A percentile compares a stretch with the other conserved stretches of the same genome.
Evolutionary conservation across 768 basidiomycete genomes (phyloP).

Genomic region (Lentinus tigrinus): DNA sequence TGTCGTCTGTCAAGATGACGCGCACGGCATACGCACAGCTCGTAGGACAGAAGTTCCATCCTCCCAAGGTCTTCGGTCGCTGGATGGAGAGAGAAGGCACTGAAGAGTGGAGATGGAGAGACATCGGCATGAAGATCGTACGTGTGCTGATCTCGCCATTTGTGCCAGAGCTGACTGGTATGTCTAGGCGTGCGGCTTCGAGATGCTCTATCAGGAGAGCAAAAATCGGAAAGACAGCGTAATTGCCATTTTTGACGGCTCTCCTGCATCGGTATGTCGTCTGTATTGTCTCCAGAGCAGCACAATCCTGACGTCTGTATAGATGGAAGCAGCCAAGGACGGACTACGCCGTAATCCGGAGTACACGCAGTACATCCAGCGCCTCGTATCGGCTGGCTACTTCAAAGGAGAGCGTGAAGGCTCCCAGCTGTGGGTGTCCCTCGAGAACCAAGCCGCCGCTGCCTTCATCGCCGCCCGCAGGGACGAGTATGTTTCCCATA

Average conservation of each 20-base stretch:
- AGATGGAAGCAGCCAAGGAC: conserved; percentile 70
- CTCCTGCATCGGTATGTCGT: conserved; percentile 46
- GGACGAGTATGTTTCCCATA: conserved; percentile 57
- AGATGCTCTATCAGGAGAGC: conserved; percentile 91
- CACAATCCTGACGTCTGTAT: neutral
- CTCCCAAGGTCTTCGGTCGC: conserved; percentile 84
- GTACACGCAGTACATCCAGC: conserved; percentile 69
- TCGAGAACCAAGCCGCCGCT: conserved; percentile 69
- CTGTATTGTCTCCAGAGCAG: conserved; percentile 23
- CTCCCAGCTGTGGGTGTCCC: conserved; percentile 69
- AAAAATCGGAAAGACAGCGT: conserved; percentile 51
- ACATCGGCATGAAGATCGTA: conserved; percentile 93
- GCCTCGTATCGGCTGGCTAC: conserved; percentile 63
- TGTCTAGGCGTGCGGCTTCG: conserved; percentile 85
- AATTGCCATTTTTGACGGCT: conserved; percentile 31
- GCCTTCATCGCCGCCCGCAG: conserved; percentile 63
- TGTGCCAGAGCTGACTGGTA: neutral
- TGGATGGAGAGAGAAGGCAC: conserved; percentile 64
- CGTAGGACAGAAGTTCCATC: conserved; percentile 86
- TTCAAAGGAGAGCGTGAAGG: conserved; percentile 79
- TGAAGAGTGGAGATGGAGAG: conserved; percentile 73
- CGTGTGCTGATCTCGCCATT: conserved; percentile 19
- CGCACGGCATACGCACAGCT: conserved; percentile 94
- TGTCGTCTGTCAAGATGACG: conserved; percentile 73
- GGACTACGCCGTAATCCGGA: conserved; percentile 64